Conservation (phyloP, 116 monocot genomes). For the Phalaenopsis hybrid region DNA sequence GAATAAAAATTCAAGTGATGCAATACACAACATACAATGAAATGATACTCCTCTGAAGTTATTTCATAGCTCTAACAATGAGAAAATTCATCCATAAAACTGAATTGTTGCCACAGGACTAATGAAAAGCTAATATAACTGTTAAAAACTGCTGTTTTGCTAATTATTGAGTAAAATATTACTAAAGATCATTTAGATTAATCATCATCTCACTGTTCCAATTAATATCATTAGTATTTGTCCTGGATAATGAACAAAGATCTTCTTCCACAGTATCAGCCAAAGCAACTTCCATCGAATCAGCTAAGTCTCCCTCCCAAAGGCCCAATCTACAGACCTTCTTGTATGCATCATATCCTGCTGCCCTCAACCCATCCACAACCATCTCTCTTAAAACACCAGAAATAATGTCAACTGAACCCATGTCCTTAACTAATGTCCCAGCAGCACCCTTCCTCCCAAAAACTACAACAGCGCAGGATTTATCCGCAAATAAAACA, state of each 20-base stretch:
- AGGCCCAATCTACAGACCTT: conserved; percentile 54
- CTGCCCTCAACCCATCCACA: conserved; percentile 48
- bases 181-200: conserved; percentile 41
- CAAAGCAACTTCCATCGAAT: conserved; percentile 46
- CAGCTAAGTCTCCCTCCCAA: conserved; percentile 59
- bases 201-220: conserved; percentile 50
- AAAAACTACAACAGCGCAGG: conserved; percentile 52
- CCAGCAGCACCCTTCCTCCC: conserved; percentile 16
- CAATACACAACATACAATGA: neutral
- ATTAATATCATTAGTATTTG: conserved; percentile 28
- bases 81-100: neutral
- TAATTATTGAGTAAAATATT: neutral
- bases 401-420: conserved; percentile 20
- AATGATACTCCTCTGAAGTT: neutral
- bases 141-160: neutral
- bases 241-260: neutral
- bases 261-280: conserved; percentile 8
- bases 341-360: conserved; percentile 56
- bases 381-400: conserved; percentile 28
- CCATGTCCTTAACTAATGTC: conserved; percentile 39
- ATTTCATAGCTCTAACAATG: neutral
- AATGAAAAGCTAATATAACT: neutral
- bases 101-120: neutral
- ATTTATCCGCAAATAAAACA: conserved; percentile 43
- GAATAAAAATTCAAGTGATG: neutral